Conservation (phyloP, 495 filamentous ascomycete species). For the Penicillium verhagenii region DNA sequence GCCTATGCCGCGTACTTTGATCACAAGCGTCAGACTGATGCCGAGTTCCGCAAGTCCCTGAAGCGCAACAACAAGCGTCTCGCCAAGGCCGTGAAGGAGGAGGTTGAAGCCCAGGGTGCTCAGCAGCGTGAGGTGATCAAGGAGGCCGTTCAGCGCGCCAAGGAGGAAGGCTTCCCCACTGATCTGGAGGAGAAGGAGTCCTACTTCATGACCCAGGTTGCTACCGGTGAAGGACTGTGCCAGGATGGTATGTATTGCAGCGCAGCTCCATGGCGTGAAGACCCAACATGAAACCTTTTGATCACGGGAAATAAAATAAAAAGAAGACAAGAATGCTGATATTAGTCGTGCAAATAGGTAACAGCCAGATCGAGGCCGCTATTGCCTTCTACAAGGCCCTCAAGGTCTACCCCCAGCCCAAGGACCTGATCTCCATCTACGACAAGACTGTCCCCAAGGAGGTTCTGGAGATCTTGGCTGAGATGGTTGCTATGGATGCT, state of each 20-base stretch:
- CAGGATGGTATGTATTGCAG: slow-evolving; percentile 56
- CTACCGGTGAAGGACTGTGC: slow-evolving; percentile 75
- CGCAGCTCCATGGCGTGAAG: too few species aligned
- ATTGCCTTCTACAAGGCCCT: slow-evolving; percentile 96
- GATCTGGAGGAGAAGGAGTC: slow-evolving; percentile 87
- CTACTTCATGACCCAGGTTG: slow-evolving; percentile 94
- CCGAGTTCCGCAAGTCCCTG: slow-evolving; percentile 80
- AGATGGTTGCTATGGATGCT: slow-evolving; percentile 93
- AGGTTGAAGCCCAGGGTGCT: slow-evolving; percentile 64
- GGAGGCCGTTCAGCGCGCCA: slow-evolving; percentile 68
- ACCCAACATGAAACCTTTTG: too few species aligned
- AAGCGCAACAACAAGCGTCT: slow-evolving; percentile 78
- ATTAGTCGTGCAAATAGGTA: slow-evolving; percentile 49
- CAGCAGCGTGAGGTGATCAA: slow-evolving; percentile 72
- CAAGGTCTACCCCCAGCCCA: slow-evolving; percentile 94
- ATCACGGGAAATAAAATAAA: not conserved
- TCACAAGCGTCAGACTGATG: slow-evolving; percentile 81
- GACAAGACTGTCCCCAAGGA: slow-evolving; percentile 97
- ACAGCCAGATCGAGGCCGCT: slow-evolving; percentile 77
- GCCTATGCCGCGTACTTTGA: slow-evolving; percentile 93
- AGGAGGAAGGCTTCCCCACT: slow-evolving; percentile 86
- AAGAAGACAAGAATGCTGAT: not conserved
- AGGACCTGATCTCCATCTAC: slow-evolving; percentile 92
- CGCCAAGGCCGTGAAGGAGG: slow-evolving; percentile 72
- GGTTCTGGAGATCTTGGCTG: slow-evolving; percentile 89